Base-by-base conservation (phyloP, 2,329 filamentous ascomycete species). In the Epichloe scottii region DNA sequence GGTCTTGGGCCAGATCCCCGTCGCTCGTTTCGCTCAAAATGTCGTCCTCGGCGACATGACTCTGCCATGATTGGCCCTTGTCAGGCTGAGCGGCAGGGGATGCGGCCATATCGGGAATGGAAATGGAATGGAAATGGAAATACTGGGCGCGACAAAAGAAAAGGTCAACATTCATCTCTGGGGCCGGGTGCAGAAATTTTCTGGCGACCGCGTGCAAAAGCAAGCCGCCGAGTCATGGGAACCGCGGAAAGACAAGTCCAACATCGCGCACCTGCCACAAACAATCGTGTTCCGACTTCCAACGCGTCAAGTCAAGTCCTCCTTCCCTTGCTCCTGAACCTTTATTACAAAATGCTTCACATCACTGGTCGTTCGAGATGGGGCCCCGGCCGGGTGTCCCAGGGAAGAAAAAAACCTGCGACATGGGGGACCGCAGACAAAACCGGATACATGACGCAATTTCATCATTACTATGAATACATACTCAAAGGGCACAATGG, bases 1-100 rank as follows among this genome's bases (percentile, higher is more conserved):
- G 57, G 49, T 69, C 66, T 41, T 59, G 60, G 39, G 62, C 53
- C 46, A 61, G 44, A 43, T 63, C 61, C 45, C 60, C 62, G 54
- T 60, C 62, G 54, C 57, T 59, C 46, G 55, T 52, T 38, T 59
- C 59, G 43, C 49, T 54, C 11, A 58, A 48, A 5, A 56, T 52
- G n/a, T 55, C 52, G 45, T 55, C 46, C 14, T 55, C 51, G 30
- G 41, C 43, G 3, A 26, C 34, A 12, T 52, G 39, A 26, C 42
- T 35, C 10, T 35, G 26, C 7, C 30, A 44, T n/a, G 44, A 21
- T 17, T 7, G 19, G 26, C 26, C 7, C n/a, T 42, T n/a, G 5
- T 34, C 49, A 46, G 51, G 48, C 39, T 49, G 48, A 12, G 45
- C 21, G 35, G 38, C 45, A 38, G 30, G 38, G 11, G 21, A 23